Evolutionary conservation across 1,139 yeast genomes (phyloP).

Genomic region (Zygoascus meyerae): DNA sequence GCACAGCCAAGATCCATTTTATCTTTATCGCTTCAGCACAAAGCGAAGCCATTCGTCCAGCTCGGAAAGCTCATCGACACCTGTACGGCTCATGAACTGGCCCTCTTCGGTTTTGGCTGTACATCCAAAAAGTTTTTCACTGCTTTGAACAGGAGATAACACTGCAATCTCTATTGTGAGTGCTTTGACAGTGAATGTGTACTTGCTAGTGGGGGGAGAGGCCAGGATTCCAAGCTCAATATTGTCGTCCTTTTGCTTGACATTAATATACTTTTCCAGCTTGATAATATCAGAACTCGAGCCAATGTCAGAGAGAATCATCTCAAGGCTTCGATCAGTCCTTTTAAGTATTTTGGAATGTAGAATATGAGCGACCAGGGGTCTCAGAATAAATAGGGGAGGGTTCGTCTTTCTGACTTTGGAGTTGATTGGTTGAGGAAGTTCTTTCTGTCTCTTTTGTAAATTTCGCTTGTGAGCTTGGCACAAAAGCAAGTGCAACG

Average conservation of each 20-base stretch:
- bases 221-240: slow-evolving; percentile 27
- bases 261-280: slow-evolving; percentile 15
- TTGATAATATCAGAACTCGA: slow-evolving; percentile 16
- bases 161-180: slow-evolving; percentile 23
- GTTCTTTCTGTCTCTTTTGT: slow-evolving; percentile 36
- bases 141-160: slow-evolving; percentile 29
- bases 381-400: slow-evolving; percentile 50
- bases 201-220: slow-evolving; percentile 26
- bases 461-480: slow-evolving; percentile 52
- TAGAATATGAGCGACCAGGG: slow-evolving; percentile 62
- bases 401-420: slow-evolving; percentile 33
- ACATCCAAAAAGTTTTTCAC: slow-evolving; percentile 29
- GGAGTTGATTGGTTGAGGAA: slow-evolving; percentile 23
- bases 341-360: slow-evolving; percentile 51
- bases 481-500: slow-evolving; percentile 55
- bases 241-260: slow-evolving; percentile 9
- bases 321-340: slow-evolving; percentile 41
- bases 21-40: slow-evolving; percentile 29
- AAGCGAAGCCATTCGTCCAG: slow-evolving; percentile 63
- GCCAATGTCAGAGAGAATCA: slow-evolving; percentile 32
- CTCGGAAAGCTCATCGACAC: slow-evolving; percentile 55
- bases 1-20: not conserved
- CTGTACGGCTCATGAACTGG: slow-evolving; percentile 19
- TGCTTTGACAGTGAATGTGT: slow-evolving; percentile 13
- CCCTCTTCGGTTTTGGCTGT: slow-evolving; percentile 40